A percentile compares a stretch with the other conserved stretches of the same genome.
Evolutionary conservation across 2,329 filamentous ascomycete genomes (phyloP).

Genomic region (Ramularia endophylla): DNA sequence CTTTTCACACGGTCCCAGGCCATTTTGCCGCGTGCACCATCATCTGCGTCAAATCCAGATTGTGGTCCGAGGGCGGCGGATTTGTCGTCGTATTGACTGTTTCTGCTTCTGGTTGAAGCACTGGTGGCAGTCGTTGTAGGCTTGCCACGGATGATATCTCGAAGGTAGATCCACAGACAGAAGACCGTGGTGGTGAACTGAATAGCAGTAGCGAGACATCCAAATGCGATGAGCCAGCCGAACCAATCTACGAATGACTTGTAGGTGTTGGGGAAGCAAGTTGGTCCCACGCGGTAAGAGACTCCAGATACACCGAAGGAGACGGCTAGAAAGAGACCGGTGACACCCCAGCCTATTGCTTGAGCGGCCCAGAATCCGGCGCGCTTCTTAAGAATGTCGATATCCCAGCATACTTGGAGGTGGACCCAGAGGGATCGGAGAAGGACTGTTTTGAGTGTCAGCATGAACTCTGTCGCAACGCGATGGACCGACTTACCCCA

Average conservation of each 20-base stretch:
- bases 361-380: slow-evolving; percentile 30
- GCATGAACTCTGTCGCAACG: background rate
- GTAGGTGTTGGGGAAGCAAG: slow-evolving; percentile 75
- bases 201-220: slow-evolving; percentile 27
- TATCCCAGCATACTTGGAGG: slow-evolving; percentile 35
- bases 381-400: slow-evolving; percentile 21
- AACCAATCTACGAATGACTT: slow-evolving; percentile 34
- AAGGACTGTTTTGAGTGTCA: slow-evolving; percentile 47
- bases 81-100: slow-evolving; percentile 7
- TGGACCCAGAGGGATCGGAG: slow-evolving; percentile 35
- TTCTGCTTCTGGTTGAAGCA: slow-evolving; percentile 40
- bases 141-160: slow-evolving; percentile 58
- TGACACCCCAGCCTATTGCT: slow-evolving; percentile 25
- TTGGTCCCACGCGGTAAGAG: slow-evolving; percentile 60
- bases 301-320: slow-evolving; percentile 41
- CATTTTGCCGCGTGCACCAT: slow-evolving; percentile 9
- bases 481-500: slow-evolving; percentile 51
- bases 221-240: slow-evolving; percentile 34
- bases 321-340: slow-evolving; percentile 28
- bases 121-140: slow-evolving; percentile 85
- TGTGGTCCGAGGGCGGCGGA: slow-evolving; percentile 1
- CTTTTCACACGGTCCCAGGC: slow-evolving; percentile 63
- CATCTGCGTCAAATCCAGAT: background rate
- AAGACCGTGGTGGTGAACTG: slow-evolving; percentile 32
- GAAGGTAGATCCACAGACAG: slow-evolving; percentile 32